A percentile compares a stretch with the other conserved stretches of the same genome.
phyloP scores from a whole-genome alignment of 176 grass and related monocot species.

The Oropetium thomaeum region DNA sequence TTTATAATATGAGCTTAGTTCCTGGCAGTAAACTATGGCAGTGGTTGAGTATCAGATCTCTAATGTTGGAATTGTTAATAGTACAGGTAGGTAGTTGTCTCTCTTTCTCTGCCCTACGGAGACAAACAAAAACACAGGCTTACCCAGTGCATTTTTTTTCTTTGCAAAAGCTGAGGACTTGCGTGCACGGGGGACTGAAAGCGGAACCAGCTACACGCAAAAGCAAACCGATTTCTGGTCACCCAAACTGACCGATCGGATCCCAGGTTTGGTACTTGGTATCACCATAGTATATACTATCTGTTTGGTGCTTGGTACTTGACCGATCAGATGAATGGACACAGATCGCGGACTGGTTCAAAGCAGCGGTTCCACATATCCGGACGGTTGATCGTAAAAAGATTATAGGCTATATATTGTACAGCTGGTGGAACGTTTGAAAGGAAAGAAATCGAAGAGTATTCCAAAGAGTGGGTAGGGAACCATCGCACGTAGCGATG shows the following conservation, averaged over 20 bases:
- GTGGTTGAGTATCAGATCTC: constrained; percentile 8
- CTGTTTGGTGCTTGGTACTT: too few species aligned
- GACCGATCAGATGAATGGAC: too few species aligned
- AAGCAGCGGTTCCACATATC: too few species aligned
- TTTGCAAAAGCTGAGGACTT: constrained; percentile 14
- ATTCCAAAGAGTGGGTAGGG: too few species aligned
- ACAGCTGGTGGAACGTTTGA: too few species aligned
- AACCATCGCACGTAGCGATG: too few species aligned
- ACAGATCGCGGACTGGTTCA: too few species aligned
- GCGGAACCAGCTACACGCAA: neutral
- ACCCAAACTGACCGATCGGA: neutral
- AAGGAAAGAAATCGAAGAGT: too few species aligned
- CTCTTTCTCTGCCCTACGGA: constrained; percentile 10
- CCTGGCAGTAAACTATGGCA: neutral
- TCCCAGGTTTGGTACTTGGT: neutral
- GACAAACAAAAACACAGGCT: constrained; percentile 5
- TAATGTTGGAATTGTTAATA: neutral
- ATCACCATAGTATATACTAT: too few species aligned
- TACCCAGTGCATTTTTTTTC: constrained; percentile 1
- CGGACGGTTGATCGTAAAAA: too few species aligned
- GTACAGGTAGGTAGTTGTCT: neutral
- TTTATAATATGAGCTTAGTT: neutral
- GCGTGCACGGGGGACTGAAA: constrained; percentile 7
- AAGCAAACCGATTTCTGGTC: neutral
- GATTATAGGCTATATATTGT: too few species aligned